Conservation (phyloP, 164 flowering plant genomes). For the Hamamelis virginiana region DNA sequence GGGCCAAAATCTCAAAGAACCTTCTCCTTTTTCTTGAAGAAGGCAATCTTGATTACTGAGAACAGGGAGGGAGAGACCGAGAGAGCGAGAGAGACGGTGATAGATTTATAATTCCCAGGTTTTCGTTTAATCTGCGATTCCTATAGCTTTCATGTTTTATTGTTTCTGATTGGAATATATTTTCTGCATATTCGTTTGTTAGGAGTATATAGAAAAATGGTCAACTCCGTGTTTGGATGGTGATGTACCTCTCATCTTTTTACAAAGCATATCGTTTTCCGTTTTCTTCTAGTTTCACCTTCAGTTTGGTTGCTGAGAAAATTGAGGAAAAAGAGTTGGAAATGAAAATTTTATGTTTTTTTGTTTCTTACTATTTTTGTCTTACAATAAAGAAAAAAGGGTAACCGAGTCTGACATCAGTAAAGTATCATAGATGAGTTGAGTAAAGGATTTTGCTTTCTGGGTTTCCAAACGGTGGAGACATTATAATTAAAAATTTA, state of each 20-base stretch:
- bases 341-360: neutral
- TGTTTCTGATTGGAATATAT: neutral
- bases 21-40: neutral
- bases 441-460: no score
- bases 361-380: no score
- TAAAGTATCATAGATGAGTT: no score
- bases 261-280: neutral
- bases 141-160: neutral
- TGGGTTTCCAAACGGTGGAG: no score
- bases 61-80: neutral
- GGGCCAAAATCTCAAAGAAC: neutral
- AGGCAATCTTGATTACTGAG: neutral
- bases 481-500: no score
- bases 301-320: slow-evolving; percentile 1
- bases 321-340: neutral
- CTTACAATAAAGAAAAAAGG: no score
- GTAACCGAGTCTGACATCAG: no score
- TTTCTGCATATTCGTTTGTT: neutral
- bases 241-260: neutral
- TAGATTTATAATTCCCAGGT: neutral
- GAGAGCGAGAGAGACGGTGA: neutral
- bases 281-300: neutral
- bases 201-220: no score
- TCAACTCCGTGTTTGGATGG: neutral
- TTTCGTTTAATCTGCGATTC: neutral